Percentiles rank a stretch among this genome's conserved stretches.
phyloP scores from a whole-genome alignment of 1,284 basidiomycete species.

The Athelia psychrophila region DNA sequence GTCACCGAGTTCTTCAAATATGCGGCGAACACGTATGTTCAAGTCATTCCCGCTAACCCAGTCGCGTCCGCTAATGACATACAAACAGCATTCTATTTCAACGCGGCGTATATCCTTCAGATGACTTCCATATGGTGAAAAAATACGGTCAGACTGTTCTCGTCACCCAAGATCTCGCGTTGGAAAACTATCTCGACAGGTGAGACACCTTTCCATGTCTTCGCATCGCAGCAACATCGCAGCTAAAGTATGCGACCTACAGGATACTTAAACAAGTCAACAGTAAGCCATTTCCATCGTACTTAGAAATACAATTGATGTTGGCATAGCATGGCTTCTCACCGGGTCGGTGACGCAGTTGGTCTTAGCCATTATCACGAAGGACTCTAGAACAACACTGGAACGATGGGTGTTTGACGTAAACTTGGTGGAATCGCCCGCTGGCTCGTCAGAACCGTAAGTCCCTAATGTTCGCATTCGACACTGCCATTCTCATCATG shows the following conservation, averaged over 20 bases:
- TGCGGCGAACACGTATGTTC: conserved; percentile 90
- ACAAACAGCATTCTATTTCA: conserved; percentile 87
- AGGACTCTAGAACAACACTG: conserved; percentile 87
- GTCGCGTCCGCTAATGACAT: conserved; percentile 1
- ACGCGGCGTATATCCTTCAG: conserved; percentile 94
- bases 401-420: conserved; percentile 99
- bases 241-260: conserved; percentile 7
- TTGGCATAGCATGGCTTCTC: conserved; percentile 80
- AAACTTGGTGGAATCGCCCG: conserved; percentile 66
- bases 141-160: conserved; percentile 98
- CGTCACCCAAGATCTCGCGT: conserved; percentile 88
- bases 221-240: too few relatives aligned
- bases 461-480: neutral
- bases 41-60: conserved; percentile 13
- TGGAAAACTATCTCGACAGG: conserved; percentile 91
- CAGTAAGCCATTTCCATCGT: conserved; percentile 61
- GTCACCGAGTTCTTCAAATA: conserved; percentile 99
- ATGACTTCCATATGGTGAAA: conserved; percentile 99
- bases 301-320: conserved; percentile 9
- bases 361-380: conserved; percentile 94
- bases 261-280: conserved; percentile 91
- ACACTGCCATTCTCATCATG: conserved; percentile 5
- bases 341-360: conserved; percentile 88
- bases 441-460: conserved; percentile 47
- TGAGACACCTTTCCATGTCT: too few relatives aligned